A percentile compares a stretch with the other conserved stretches of the same genome.
Conservation (phyloP, 768 basidiomycete species). For the Phlegmacium glaucopus region DNA sequence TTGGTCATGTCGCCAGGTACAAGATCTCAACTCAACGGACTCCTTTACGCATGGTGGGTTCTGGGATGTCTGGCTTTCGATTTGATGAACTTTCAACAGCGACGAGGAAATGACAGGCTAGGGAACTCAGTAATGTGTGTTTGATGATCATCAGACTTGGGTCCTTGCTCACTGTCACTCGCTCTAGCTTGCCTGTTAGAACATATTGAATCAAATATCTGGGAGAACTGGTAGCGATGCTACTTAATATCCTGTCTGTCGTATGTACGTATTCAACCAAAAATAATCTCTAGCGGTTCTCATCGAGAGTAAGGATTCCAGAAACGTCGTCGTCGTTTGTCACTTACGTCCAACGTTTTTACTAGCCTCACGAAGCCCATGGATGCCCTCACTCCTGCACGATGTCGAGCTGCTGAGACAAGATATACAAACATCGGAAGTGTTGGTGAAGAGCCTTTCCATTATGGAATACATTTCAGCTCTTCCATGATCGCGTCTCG, state of each 20-base stretch:
- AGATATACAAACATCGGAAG: conserved; percentile 74
- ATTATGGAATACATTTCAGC: conserved; percentile 93
- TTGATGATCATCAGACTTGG: too few species aligned
- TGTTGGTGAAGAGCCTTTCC: conserved; percentile 85
- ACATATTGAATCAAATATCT: conserved; percentile 85
- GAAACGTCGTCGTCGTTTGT: neutral
- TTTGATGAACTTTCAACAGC: conserved; percentile 90
- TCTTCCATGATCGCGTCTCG: conserved; percentile 94
- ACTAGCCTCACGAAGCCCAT: conserved; percentile 79
- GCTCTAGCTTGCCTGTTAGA: conserved; percentile 79
- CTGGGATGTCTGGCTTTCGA: conserved; percentile 89
- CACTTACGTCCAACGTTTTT: neutral
- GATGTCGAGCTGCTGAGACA: too few species aligned
- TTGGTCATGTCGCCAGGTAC: too few species aligned
- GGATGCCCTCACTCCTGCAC: conserved; percentile 84
- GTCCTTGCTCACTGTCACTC: too few species aligned
- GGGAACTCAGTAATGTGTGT: too few species aligned
- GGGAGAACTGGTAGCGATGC: conserved; percentile 93
- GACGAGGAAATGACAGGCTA: too few species aligned
- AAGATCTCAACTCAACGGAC: neutral
- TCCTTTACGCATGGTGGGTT: conserved; percentile 44
- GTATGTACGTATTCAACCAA: conserved; percentile 44
- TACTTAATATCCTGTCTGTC: conserved; percentile 91
- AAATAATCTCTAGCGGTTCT: conserved; percentile 23
- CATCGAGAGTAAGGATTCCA: conserved; percentile 75